These are phyloP conservation scores for Ceratobasidium sp. DNA, from an alignment of 1,284 basidiomycete genomes.

Conservation along the genomic window DNA sequence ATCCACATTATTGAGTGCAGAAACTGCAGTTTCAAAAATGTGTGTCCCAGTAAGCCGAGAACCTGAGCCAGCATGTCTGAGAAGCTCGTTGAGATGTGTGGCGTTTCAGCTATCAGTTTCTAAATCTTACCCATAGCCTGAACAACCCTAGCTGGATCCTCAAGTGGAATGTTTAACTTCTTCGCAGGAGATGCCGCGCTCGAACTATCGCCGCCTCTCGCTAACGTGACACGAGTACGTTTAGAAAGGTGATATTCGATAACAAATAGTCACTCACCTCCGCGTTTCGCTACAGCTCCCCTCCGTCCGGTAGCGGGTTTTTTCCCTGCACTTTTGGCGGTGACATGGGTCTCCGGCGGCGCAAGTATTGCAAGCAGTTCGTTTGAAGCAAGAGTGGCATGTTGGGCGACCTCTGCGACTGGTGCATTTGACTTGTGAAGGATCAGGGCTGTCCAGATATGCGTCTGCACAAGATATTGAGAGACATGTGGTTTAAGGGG, in stretches of 20 bases:
- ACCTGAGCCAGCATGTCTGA: constrained; percentile 74
- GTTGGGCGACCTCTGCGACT: constrained; percentile 14
- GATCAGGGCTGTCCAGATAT: constrained; percentile 52
- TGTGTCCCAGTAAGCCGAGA: constrained; percentile 72
- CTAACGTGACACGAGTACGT: constrained; percentile 20
- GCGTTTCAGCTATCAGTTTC: constrained; percentile 38
- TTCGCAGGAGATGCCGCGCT: constrained; percentile 23
- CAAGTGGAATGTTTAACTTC: constrained; percentile 57
- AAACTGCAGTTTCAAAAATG: constrained; percentile 62
- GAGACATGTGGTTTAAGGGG: constrained; percentile 45
- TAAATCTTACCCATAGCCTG: constrained; percentile 67
- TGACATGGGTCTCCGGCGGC: constrained; percentile 11
- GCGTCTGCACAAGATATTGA: constrained; percentile 51
- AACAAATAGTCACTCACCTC: constrained; percentile 37
- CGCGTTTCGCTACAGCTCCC: constrained; percentile 54
- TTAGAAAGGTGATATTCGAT: not conserved
- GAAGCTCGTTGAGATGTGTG: constrained; percentile 46
- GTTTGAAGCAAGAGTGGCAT: constrained; percentile 21
- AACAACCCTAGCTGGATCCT: constrained; percentile 66
- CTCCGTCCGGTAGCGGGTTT: constrained; percentile 59
- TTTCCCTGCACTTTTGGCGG: constrained; percentile 56
- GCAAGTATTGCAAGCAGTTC: constrained; percentile 47
- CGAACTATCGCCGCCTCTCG: constrained; percentile 47
- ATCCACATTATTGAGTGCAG: constrained; percentile 67
- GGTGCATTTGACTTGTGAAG: constrained; percentile 47